Base-by-base conservation (phyloP, 2,329 filamentous ascomycete species). In the Arthroderma sp. region DNA sequence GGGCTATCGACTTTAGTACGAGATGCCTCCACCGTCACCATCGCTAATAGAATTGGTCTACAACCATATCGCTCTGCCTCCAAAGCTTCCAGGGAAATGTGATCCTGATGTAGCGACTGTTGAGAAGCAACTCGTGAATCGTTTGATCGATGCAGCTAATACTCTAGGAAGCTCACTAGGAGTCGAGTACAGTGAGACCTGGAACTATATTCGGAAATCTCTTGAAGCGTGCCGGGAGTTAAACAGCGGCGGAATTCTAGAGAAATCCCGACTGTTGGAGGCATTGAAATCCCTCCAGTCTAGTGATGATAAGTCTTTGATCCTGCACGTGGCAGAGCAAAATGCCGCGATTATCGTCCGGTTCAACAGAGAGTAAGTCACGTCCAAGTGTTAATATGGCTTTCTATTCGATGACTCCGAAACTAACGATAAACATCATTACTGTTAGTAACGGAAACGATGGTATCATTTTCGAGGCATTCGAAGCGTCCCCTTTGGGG, bases 401-500 rank as follows among this genome's bases (percentile, higher is more conserved):
- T 22, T 22, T 22, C 15, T 22, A 22, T 22, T 22, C 15, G 15
- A 22, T 22, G 15, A 2, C 3, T 22, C 15, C 15, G 15, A 22
- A 22, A 22, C 15, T 22, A 22, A 22, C 15, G 2, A 22, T 22
- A 22, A 22, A 22, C 15, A 22, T 22, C 15, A 28, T 39, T 36
- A 44, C 29, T 43, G 38, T 43, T 46, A 57, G 54, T 45, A 31
- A 43, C 5, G 11, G 44, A 1, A 37, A 52, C 15, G 29, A 61
- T 37, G 15, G 50, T 52, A 49, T 71, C 51, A 11, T 76, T 46
- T 73, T 81, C 39, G 79, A 83, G 56, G 66, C 67, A 0, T 82
- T 82, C 45, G 78, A 83, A 54, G 66, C 72, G 0, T 78, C 77
- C 0, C 65, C 80, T 0, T 54, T 56, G 0, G 73, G 72, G 1